phyloP scores from a whole-genome alignment of 169 alveolate genomes.

The Perkinsus chesapeaki region DNA sequence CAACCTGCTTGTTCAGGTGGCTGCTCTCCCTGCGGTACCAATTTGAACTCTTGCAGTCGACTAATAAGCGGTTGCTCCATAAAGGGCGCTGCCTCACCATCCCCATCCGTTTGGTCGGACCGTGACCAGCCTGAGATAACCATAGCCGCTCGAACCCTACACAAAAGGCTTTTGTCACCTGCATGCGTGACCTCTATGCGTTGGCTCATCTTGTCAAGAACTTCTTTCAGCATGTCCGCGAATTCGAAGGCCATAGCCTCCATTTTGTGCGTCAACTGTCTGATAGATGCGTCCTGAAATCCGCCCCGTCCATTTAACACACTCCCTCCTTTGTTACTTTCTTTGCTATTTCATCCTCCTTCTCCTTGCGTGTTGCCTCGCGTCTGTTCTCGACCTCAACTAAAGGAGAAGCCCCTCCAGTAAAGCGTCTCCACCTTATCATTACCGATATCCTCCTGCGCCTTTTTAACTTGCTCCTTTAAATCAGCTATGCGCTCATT shows the following conservation, averaged over 20 bases:
- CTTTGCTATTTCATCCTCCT: neutral
- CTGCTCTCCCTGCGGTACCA: neutral
- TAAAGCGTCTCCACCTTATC: neutral
- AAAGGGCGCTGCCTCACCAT: neutral
- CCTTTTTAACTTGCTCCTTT: neutral
- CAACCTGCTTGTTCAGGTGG: neutral
- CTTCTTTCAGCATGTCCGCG: constrained; percentile 15
- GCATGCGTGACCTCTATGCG: neutral
- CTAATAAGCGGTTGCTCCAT: neutral
- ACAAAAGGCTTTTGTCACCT: neutral
- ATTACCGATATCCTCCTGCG: neutral
- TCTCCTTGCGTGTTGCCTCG: neutral
- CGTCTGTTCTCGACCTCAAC: neutral
- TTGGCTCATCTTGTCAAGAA: constrained; percentile 14
- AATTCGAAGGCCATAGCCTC: constrained; percentile 14
- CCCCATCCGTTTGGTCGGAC: neutral
- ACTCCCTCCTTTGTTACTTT: neutral
- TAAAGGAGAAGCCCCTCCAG: neutral
- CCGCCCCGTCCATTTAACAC: neutral
- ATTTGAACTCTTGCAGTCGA: neutral
- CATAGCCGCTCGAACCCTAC: neutral
- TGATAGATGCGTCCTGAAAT: neutral
- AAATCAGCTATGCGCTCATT: neutral
- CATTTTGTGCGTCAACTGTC: neutral
- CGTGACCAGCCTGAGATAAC: neutral